Percentiles rank a stretch among this genome's conserved stretches.
Evolutionary conservation across 345 rosid genomes (phyloP).

Genomic region (Boechera retrofracta): DNA sequence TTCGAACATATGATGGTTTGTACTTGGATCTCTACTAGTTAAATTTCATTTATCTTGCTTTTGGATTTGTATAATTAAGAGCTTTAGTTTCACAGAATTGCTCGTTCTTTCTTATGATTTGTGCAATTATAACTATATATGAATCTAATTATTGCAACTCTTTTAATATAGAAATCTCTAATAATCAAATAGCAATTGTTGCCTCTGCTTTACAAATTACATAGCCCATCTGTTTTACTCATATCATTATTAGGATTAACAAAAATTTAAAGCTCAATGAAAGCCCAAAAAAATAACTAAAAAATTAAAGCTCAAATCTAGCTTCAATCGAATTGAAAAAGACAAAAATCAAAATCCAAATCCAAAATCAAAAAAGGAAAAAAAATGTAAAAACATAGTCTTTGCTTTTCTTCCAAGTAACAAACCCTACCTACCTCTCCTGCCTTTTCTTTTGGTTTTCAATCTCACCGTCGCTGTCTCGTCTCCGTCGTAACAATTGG

Average conservation of each 20-base stretch:
- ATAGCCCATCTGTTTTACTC: too few species aligned
- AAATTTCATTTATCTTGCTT: background rate
- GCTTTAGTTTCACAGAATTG: background rate
- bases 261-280: too few species aligned
- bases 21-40: background rate
- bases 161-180: background rate
- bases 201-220: background rate
- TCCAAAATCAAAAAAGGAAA: too few species aligned
- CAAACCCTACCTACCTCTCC: background rate
- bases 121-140: background rate
- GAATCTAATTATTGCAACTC: background rate
- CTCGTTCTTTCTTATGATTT: background rate
- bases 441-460: background rate
- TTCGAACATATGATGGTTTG: slow-evolving; percentile 6
- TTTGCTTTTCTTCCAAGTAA: background rate
- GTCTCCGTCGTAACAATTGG: background rate
- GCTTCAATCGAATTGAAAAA: background rate
- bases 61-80: background rate
- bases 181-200: background rate
- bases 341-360: background rate
- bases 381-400: background rate
- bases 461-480: background rate
- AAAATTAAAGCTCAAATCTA: background rate
- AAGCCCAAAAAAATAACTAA: too few species aligned
- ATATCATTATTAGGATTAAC: too few species aligned